Evolutionary conservation across 768 basidiomycete species (phyloP), one percentile per base, ranked within the genome.

Genomic region (Jaapia argillacea): DNA sequence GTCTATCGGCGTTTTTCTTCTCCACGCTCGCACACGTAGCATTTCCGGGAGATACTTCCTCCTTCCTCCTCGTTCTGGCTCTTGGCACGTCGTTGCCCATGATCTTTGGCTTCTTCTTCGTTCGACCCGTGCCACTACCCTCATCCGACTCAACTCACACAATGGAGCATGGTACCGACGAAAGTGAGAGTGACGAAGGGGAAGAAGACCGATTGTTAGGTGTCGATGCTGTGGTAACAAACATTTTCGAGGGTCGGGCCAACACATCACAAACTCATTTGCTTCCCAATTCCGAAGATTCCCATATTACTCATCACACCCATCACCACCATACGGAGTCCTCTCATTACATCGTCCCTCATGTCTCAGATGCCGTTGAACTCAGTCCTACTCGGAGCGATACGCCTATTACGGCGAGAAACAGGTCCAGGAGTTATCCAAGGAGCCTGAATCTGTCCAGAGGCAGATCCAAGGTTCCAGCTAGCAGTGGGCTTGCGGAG

Each of bases 1-100:
- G 92, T 0, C 75, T 97, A 13, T 91, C 88, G 0, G 92, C 92
- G 0, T 94, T 94, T 67, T 68, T 86, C 48, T 96, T 93, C 62
- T 85, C 87, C 10, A 72, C 79, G 1, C 62, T 93, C 27, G 79
- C 88, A 0, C 80, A 82, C 44, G 54, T 74, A 0, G 58, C 81
- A 35, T 93, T 79, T 53, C 79, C 85, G 0, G 89, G 86, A 0
- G 71, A 91, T 52, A 86, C 85, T 0, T 83, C 81, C 1, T 72
- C 78, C 1, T 84, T 94, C 53, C 62, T 97, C 1, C 68, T 84
- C 0, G 61, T 89, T 3, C 75, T 96, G 4, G 74, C 81, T 0
- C 48, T 89, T 2, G 91, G 91, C 2, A 91, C 89, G 0, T 69
- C 86, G 0, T 51, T 81, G 2, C 85, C 87, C 0, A 85, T 91